A percentile compares a stretch with the other conserved stretches of the same genome.
Conservation (phyloP, 2,329 filamentous ascomycete species). For the Diaporthe helianthi region DNA sequence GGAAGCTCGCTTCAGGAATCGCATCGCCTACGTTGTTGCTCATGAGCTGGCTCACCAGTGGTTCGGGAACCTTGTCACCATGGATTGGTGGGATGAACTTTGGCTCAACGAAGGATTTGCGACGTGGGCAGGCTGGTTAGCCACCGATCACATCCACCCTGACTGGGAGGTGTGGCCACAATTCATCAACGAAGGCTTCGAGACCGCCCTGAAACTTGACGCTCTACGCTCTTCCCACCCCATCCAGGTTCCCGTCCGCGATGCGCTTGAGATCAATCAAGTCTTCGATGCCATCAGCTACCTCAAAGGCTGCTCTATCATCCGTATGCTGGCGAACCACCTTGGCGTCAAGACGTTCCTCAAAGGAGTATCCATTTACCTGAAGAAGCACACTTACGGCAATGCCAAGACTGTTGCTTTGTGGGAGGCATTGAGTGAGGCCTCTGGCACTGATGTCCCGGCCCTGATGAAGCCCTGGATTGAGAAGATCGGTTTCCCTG, state of each 20-base stretch:
- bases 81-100: conserved; percentile 98
- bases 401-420: conserved; percentile 91
- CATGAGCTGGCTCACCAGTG: conserved; percentile 98
- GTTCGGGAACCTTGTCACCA: conserved; percentile 97
- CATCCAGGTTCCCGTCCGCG: conserved; percentile 92
- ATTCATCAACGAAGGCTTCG: conserved; percentile 94
- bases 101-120: conserved; percentile 99
- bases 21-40: conserved; percentile 96
- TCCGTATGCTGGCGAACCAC: conserved; percentile 94
- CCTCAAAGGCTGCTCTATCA: conserved; percentile 93
- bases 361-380: conserved; percentile 86
- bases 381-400: conserved; percentile 86
- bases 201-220: conserved; percentile 89
- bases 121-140: conserved; percentile 97
- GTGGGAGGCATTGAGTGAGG: conserved; percentile 87
- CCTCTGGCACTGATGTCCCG: conserved; percentile 85
- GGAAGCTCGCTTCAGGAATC: conserved; percentile 88
- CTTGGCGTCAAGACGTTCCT: conserved; percentile 89
- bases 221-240: conserved; percentile 91
- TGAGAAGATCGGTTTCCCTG: conserved; percentile 91
- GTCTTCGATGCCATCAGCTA: conserved; percentile 98
- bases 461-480: conserved; percentile 95
- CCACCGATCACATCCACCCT: conserved; percentile 88
- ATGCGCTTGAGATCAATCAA: conserved; percentile 95
- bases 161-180: conserved; percentile 99